Evolutionary conservation across 1,284 basidiomycete species (phyloP), one percentile per base, ranked within the genome.

Genomic region (Meripilus lineatus): DNA sequence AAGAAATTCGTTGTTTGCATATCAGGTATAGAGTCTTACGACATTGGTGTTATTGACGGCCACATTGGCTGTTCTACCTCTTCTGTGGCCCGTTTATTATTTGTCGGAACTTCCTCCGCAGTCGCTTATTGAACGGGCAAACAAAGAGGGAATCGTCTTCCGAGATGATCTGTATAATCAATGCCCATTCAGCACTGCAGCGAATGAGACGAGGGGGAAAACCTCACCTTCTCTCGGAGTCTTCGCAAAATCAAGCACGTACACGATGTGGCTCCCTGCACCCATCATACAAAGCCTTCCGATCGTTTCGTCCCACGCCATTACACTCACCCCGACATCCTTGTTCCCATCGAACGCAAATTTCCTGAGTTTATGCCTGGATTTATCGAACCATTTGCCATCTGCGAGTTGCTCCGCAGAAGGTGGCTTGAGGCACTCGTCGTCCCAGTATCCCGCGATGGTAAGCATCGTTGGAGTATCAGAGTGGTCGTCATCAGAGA

Each of bases 261-360:
- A 51, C 13, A 72, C 45, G 10, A 45, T 32, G 2, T 48, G 44
- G 34, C 64, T 57, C 2, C 56, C 51, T 10, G 57, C 56, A 17
- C 55, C 57, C 30, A 62, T 63, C 7, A 71, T 57, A 44, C 66
- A 62, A 6, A 72, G 54, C 5, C 70, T 58, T 6, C 72, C 72
- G 2, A 64, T 66, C 21, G 61, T 62, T 49, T 72, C 72, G 50
- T 72, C 72, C 69, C 70, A 72, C 11, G 66, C 62, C 24, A 69
- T 57, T 20, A 64, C 54, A 63, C 26, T 76, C 63, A 40, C 73
- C 69, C 8, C 78, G 49, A 25, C 69, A 70, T 7, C 68, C 57
- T 20, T 74, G 72, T 34, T 80, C 71, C 46, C 81, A 77, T 42
- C 70, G 62, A 33, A 82, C 61, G 17, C 72, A 70, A 8, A 68